Percentiles rank a stretch among this genome's conserved stretches.
Evolutionary conservation across 2,329 filamentous ascomycete genomes (phyloP).

Genomic region (Trematosphaeria pertusa): DNA sequence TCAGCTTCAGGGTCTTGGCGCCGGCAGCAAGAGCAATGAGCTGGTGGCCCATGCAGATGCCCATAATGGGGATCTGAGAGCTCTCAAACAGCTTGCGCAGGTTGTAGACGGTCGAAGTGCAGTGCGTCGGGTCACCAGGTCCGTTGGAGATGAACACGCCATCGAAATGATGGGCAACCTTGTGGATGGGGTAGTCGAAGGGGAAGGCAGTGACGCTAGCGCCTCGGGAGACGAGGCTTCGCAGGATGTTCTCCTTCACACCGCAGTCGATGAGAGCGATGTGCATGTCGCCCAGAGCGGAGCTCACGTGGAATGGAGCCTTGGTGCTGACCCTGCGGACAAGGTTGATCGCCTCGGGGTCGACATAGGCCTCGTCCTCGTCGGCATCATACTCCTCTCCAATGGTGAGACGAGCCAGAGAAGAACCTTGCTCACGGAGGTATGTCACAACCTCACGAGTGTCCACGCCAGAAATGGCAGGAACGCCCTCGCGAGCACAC

Average conservation of each 20-base stretch:
- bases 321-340: slow-evolving; percentile 98
- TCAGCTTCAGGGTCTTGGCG: slow-evolving; percentile 92
- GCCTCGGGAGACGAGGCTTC: slow-evolving; percentile 89
- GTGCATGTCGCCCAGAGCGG: slow-evolving; percentile 82
- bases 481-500: slow-evolving; percentile 95
- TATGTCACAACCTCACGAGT: slow-evolving; percentile 96
- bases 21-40: slow-evolving; percentile 89
- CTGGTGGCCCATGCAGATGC: slow-evolving; percentile 97
- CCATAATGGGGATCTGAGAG: slow-evolving; percentile 92
- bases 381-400: slow-evolving; percentile 99
- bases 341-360: slow-evolving; percentile 95
- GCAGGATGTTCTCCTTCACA: slow-evolving; percentile 99
- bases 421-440: slow-evolving; percentile 95
- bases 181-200: slow-evolving; percentile 97
- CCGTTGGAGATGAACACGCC: slow-evolving; percentile 99
- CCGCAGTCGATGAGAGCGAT: slow-evolving; percentile 96
- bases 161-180: slow-evolving; percentile 96
- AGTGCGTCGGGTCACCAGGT: slow-evolving; percentile 96
- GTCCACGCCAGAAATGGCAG: slow-evolving; percentile 95
- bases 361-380: slow-evolving; percentile 94
- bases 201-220: slow-evolving; percentile 94
- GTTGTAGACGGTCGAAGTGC: slow-evolving; percentile 92
- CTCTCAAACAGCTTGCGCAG: slow-evolving; percentile 88
- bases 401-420: slow-evolving; percentile 89
- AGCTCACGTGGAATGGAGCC: slow-evolving; percentile 93